phyloP scores from a whole-genome alignment of 495 filamentous ascomycete genomes.

The Parmelia sp. region DNA sequence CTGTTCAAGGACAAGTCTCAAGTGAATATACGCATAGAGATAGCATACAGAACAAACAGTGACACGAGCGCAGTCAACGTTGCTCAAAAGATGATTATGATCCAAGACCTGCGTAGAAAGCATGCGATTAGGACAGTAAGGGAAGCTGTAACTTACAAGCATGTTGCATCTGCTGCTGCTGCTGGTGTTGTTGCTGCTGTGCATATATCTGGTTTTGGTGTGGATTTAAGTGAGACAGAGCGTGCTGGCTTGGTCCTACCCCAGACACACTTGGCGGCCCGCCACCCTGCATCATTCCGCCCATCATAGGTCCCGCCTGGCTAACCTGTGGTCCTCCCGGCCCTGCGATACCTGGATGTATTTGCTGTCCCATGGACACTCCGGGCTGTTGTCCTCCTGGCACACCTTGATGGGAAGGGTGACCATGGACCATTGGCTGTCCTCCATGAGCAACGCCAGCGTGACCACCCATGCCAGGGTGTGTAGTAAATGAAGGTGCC shows the following conservation, averaged over 20 bases:
- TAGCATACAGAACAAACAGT: background rate
- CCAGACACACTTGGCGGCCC: conserved; percentile 43
- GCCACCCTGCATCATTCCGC: conserved; percentile 68
- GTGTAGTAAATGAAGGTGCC: conserved; percentile 63
- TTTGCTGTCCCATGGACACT: conserved; percentile 62
- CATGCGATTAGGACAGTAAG: background rate
- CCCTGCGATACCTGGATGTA: conserved; percentile 78
- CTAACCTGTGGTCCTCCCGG: conserved; percentile 72
- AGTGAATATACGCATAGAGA: background rate
- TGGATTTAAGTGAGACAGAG: conserved; percentile 71
- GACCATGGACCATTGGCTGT: conserved; percentile 65
- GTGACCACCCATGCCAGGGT: conserved; percentile 65
- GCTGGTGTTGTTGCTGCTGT: conserved; percentile 41
- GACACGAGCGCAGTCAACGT: background rate
- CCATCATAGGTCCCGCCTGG: conserved; percentile 73
- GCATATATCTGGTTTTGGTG: conserved; percentile 53
- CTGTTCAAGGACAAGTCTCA: background rate
- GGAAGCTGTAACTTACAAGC: background rate
- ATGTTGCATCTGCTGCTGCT: conserved; percentile 37
- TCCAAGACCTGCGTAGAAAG: background rate
- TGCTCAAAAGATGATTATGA: background rate
- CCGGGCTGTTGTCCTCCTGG: conserved; percentile 49
- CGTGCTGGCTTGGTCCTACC: conserved; percentile 66
- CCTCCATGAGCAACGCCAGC: conserved; percentile 61
- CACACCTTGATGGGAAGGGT: conserved; percentile 63